Conservation (phyloP, 2,329 filamentous ascomycete genomes). For the Ophiostoma novo-ulmi region DNA sequence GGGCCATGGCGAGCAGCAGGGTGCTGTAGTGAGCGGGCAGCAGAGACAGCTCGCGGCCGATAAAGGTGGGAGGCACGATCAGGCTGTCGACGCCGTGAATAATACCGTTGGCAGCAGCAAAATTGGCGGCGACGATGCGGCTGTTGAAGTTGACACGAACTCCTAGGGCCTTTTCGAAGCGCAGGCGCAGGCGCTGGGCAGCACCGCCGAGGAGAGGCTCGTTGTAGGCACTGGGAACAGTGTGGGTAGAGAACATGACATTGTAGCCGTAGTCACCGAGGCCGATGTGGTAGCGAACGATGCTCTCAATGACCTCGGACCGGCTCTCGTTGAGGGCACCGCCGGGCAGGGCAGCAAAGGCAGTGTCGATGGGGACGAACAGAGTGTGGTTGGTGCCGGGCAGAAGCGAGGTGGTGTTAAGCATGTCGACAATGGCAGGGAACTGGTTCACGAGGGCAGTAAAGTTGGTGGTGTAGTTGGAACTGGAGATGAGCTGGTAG, state of each 20-base stretch:
- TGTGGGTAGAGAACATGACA: conserved; percentile 64
- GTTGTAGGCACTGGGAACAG: conserved; percentile 64
- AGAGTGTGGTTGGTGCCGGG: conserved; percentile 62
- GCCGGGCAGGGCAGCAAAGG: conserved; percentile 57
- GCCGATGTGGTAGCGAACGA: conserved; percentile 72
- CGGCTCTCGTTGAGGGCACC: conserved; percentile 52
- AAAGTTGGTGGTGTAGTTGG: conserved; percentile 72
- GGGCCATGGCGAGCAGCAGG: conserved; percentile 65
- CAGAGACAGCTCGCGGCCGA: conserved; percentile 51
- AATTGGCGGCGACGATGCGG: conserved; percentile 63
- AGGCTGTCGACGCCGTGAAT: conserved; percentile 72
- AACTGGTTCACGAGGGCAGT: conserved; percentile 69
- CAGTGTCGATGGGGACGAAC: conserved; percentile 72
- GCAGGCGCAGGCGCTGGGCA: conserved; percentile 67
- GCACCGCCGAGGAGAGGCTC: conserved; percentile 56
- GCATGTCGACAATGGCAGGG: conserved; percentile 61
- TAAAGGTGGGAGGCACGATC: conserved; percentile 67
- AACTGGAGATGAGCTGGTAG: conserved; percentile 71
- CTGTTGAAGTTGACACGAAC: conserved; percentile 72
- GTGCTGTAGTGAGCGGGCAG: conserved; percentile 75
- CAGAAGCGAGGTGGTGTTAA: conserved; percentile 63
- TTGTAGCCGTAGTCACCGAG: conserved; percentile 61
- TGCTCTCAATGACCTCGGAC: conserved; percentile 63
- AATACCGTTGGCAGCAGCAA: conserved; percentile 73
- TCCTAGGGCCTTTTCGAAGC: conserved; percentile 53